Percentiles rank a stretch among this genome's conserved stretches.
phyloP scores from a whole-genome alignment of 1,139 yeast genomes.

The Pichia sp. region DNA sequence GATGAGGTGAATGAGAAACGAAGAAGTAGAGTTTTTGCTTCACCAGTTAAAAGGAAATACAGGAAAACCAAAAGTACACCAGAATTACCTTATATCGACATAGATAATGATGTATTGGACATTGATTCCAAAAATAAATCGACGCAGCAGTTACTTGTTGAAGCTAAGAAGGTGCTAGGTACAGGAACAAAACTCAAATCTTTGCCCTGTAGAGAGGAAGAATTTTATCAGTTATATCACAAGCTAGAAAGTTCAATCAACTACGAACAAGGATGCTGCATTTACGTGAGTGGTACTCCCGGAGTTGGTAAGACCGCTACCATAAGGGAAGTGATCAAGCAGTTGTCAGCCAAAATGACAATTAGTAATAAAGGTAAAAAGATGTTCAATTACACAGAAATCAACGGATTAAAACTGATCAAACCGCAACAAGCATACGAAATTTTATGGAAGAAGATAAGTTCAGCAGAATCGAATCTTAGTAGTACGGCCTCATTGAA shows the following conservation, averaged over 20 bases:
- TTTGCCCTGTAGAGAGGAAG: constrained; percentile 84
- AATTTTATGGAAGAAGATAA: constrained; percentile 66
- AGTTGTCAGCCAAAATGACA: constrained; percentile 35
- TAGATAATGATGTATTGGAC: constrained; percentile 9
- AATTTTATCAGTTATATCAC: constrained; percentile 64
- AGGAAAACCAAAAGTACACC: constrained; percentile 2
- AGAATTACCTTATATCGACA: constrained; percentile 13
- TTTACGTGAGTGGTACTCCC: constrained; percentile 94
- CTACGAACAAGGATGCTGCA: constrained; percentile 69
- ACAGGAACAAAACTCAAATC: constrained; percentile 55
- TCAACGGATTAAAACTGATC: constrained; percentile 82
- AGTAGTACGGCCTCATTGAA: constrained; percentile 57
- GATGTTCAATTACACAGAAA: constrained; percentile 68
- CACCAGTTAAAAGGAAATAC: constrained; percentile 8
- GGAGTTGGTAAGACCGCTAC: constrained; percentile 98
- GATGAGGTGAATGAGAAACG: constrained; percentile 4
- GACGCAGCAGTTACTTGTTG: constrained; percentile 33
- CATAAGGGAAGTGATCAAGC: constrained; percentile 73
- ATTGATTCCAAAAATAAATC: constrained; percentile 1
- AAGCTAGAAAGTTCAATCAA: constrained; percentile 71
- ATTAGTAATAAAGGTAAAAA: constrained; percentile 39
- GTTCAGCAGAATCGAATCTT: constrained; percentile 42
- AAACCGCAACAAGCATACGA: constrained; percentile 87
- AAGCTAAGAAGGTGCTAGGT: constrained; percentile 53
- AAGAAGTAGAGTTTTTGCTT: not conserved